phyloP scores from a whole-genome alignment of 495 filamentous ascomycete genomes.

The Aspergillus hancockii region DNA sequence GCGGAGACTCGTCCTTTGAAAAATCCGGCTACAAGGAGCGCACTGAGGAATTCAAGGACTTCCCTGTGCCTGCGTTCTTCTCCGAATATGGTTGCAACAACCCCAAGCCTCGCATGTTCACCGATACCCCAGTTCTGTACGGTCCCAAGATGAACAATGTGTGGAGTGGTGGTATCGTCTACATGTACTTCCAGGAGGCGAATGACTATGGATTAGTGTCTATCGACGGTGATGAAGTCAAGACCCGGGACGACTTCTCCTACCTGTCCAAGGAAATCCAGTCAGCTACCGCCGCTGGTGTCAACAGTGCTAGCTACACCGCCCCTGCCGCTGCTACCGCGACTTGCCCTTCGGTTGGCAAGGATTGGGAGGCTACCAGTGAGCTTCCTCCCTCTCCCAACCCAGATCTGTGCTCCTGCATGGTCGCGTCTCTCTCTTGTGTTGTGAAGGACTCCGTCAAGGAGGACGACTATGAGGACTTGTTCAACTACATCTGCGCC shows the following conservation, averaged over 20 bases:
- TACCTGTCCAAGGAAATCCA: constrained; percentile 72
- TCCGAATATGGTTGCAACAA: constrained; percentile 97
- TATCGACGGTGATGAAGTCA: constrained; percentile 55
- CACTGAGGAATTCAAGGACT: constrained; percentile 80
- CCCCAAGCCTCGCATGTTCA: constrained; percentile 74
- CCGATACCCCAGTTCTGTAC: constrained; percentile 82
- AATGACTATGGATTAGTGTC: constrained; percentile 89
- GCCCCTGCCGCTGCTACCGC: constrained; percentile 66
- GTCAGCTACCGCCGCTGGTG: constrained; percentile 63
- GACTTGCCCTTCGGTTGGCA: constrained; percentile 68
- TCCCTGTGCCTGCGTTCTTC: constrained; percentile 93
- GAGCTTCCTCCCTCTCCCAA: constrained; percentile 85
- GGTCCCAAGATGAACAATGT: constrained; percentile 77
- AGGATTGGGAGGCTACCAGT: constrained; percentile 69
- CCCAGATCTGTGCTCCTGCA: constrained; percentile 77
- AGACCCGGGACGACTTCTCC: constrained; percentile 70
- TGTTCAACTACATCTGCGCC: constrained; percentile 78
- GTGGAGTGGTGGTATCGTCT: constrained; percentile 94
- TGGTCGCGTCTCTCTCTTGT: constrained; percentile 74
- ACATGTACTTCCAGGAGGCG: constrained; percentile 94
- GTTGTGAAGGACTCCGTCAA: constrained; percentile 56
- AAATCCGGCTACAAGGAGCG: constrained; percentile 77
- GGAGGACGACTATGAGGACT: constrained; percentile 56
- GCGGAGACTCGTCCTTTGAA: constrained; percentile 74
- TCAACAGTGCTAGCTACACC: constrained; percentile 65